Base-by-base conservation (phyloP, 2,329 filamentous ascomycete species). In the Boeremia exigua region DNA sequence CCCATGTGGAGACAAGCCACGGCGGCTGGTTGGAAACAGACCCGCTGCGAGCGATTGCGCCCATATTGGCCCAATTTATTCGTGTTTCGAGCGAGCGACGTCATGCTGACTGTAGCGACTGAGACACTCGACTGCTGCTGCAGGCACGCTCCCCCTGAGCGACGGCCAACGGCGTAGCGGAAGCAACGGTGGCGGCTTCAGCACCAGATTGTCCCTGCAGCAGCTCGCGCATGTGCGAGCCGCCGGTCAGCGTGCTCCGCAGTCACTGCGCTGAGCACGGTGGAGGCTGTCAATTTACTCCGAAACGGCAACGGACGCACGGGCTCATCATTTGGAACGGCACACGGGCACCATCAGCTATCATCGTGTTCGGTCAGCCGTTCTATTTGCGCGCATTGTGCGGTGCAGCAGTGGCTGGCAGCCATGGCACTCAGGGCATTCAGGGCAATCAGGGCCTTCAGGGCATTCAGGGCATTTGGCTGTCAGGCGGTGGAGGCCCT, bases 11-110 rank as follows among this genome's bases (percentile, higher is more conserved):
- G 50, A 45, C 48, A 48, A 23, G 36, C 42, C 42, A 37, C 43
- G 43, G 23, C 55, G 50, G 56, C 34, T 55, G 48, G 30, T 44
- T 56, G 54, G 50, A 58, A 54, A 37, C 50, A 54, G 50, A 58
- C 59, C 60, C 56, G 42, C 56, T 48, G 59, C 43, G 37, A 54
- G 39, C 50, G 34, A 62, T 44, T 56, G 49, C 38, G 29, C 56
- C 42, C 60, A 63, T 42, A 61, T 63, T 63, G 51, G 9, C 12
- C 51, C 43, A 60, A 59, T 60, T 50, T 61, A 55, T 48, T 25
- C 29, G 8, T 30, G 23, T 23, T 25, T 40, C 28, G 48, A 54
- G 37, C 38, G 48, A 44, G 48, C 48, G 46, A 52, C 49, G 49
- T 57, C 47, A 61, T 46, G 33, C 34, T 65, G 60, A 63, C 54